Conservation (phyloP, 352 stramenopile species). For the Globisporangium barbulae region DNA sequence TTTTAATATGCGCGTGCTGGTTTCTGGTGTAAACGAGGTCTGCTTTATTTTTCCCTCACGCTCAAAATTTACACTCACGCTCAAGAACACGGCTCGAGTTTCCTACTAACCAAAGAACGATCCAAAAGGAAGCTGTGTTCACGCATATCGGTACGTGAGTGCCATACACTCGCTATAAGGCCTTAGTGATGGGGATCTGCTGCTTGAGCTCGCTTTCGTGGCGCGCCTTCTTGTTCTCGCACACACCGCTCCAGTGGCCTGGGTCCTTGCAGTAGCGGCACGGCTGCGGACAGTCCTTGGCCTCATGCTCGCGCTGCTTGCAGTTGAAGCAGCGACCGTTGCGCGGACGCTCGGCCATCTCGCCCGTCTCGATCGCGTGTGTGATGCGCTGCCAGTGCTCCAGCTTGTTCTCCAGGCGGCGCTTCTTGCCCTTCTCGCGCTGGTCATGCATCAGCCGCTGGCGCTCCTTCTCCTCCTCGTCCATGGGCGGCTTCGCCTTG, state of each 20-base stretch:
- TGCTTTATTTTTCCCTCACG: no score
- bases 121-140: no score
- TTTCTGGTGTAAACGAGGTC: no score
- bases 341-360: conserved; percentile 44
- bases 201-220: conserved; percentile 46
- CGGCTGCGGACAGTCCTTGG: conserved; percentile 65
- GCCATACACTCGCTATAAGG: conserved; percentile 27
- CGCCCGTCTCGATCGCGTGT: conserved; percentile 41
- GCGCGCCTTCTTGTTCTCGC: conserved; percentile 58
- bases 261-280: conserved; percentile 79
- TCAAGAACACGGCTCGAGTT: no score
- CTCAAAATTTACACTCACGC: no score
- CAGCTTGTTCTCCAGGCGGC: conserved; percentile 67
- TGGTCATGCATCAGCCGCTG: conserved; percentile 69
- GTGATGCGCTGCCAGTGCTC: conserved; percentile 51
- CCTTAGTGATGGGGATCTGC: conserved; percentile 58
- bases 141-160: no score
- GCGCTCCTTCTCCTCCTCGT: conserved; percentile 76
- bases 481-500: conserved; percentile 71
- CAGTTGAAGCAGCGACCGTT: conserved; percentile 84
- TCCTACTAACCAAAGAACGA: no score
- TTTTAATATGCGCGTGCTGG: no score
- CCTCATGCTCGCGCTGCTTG: conserved; percentile 76
- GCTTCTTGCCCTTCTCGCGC: conserved; percentile 31
- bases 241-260: conserved; percentile 74